A percentile compares a stretch with the other conserved stretches of the same genome.
Evolutionary conservation across 2,329 filamentous ascomycete species (phyloP).

Genomic region (Paecilomyces niveus): DNA sequence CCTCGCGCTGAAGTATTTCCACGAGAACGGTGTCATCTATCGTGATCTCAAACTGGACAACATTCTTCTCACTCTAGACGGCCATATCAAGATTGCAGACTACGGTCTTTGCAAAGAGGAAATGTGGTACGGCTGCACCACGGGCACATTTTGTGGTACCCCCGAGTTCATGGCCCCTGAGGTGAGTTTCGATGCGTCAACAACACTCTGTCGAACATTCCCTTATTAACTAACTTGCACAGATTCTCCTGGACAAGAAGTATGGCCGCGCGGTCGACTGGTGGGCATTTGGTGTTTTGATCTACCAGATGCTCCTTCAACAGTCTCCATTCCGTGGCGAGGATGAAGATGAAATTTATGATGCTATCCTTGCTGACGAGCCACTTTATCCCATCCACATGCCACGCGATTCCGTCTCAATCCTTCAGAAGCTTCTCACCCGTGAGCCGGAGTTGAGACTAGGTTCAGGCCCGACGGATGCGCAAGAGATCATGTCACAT

Average conservation of each 20-base stretch:
- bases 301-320: conserved; percentile 99
- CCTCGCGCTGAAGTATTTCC: conserved; percentile 96
- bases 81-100: conserved; percentile 97
- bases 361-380: conserved; percentile 94
- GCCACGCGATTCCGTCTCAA: conserved; percentile 95
- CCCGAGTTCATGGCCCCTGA: conserved; percentile 99
- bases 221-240: conserved; percentile 13
- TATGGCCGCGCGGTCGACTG: conserved; percentile 96
- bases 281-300: conserved; percentile 99
- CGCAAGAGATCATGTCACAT: conserved; percentile 97
- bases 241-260: conserved; percentile 97
- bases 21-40: conserved; percentile 98
- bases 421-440: conserved; percentile 92
- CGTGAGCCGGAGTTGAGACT: conserved; percentile 89
- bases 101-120: conserved; percentile 99
- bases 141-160: conserved; percentile 98
- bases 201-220: not conserved
- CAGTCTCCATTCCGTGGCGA: conserved; percentile 98
- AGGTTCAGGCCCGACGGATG: conserved; percentile 91
- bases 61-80: conserved; percentile 88
- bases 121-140: conserved; percentile 98
- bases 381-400: conserved; percentile 98
- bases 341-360: conserved; percentile 98
- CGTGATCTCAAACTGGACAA: conserved; percentile 75
- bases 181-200: conserved; percentile 44